Base-by-base conservation (phyloP, 2,329 filamentous ascomycete genomes). In the Zymoseptoria ardabiliae region DNA sequence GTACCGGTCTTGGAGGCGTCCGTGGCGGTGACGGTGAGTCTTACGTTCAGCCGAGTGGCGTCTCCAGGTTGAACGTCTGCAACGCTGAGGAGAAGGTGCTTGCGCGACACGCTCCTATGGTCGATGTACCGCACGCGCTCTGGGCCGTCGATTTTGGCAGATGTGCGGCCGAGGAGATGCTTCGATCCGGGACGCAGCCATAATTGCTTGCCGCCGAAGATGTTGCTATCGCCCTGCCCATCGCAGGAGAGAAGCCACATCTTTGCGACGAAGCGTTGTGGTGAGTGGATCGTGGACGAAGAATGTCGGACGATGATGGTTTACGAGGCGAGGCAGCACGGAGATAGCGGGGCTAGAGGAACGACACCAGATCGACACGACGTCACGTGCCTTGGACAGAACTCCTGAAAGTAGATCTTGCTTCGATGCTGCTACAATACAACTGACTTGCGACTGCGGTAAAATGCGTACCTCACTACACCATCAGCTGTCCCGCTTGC, bases 1-100 rank as follows among this genome's bases (percentile, higher is more conserved):
- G 92, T 96, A 11, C 94, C 93, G 63, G 87, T 85, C 70, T 95
- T 96, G 3, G 91, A 94, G n/a, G 84, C 80, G 69, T 97, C 94
- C 65, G 86, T 86, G 58, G 97, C 79, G 3, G 81, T 88, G 57
- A 97, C 75, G 55, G 79, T 79, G 1, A 91, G 91, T 61, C 88
- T 85, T 49, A 79, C 81, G 59, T 83, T 80, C 13, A 88, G 76
- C 3, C 58, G 66, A 9, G 61, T 60, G 57, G 85, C 89, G 69
- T 90, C 85, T 53, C 85, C 87, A 13, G 85, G 76, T 49, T 79
- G 76, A 45, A 93, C 87, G 0, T 76, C 67, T 53, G 82, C 84
- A 6, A 97, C 85, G 50, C 85, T 81, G 55, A 99, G 86, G 30
- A 86, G 86, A 64, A 97, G 77, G 74, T 99, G 94, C 70, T 94